phyloP scores from a whole-genome alignment of 2,329 filamentous ascomycete genomes.

The Colletotrichum gloeosporioides region DNA sequence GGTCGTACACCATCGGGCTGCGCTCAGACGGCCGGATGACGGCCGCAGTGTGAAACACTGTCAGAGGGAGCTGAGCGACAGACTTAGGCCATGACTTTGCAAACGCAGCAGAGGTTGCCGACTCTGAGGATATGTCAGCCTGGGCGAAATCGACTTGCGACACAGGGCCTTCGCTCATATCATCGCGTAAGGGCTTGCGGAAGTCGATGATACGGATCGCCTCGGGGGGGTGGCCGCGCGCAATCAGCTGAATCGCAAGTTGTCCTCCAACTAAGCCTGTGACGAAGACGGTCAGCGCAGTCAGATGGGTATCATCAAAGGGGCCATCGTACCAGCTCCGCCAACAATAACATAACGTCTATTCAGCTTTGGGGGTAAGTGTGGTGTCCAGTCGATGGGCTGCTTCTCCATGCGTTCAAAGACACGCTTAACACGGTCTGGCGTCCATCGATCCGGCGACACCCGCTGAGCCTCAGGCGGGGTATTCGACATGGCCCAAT shows the following conservation, averaged over 20 bases:
- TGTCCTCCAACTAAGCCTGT: constrained; percentile 60
- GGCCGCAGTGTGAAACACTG: constrained; percentile 63
- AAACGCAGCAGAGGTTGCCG: constrained; percentile 51
- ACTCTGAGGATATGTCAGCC: constrained; percentile 54
- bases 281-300: not conserved
- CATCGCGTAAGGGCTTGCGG: constrained; percentile 43
- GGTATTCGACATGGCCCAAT: constrained; percentile 38
- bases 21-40: constrained; percentile 58
- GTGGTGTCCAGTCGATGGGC: constrained; percentile 42
- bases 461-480: constrained; percentile 39
- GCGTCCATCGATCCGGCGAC: constrained; percentile 40
- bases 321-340: constrained; percentile 45
- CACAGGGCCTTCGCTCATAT: constrained; percentile 43
- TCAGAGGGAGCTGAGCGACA: constrained; percentile 50
- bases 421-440: constrained; percentile 36
- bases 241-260: constrained; percentile 58
- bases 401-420: constrained; percentile 38
- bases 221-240: constrained; percentile 53
- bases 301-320: not conserved
- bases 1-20: constrained; percentile 46
- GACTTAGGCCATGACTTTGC: constrained; percentile 48
- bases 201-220: constrained; percentile 62
- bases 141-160: constrained; percentile 46
- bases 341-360: constrained; percentile 52
- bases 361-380: constrained; percentile 43